Evolutionary conservation across 2,329 filamentous ascomycete species (phyloP).

Genomic region (Stagonosporopsis vannaccii): DNA sequence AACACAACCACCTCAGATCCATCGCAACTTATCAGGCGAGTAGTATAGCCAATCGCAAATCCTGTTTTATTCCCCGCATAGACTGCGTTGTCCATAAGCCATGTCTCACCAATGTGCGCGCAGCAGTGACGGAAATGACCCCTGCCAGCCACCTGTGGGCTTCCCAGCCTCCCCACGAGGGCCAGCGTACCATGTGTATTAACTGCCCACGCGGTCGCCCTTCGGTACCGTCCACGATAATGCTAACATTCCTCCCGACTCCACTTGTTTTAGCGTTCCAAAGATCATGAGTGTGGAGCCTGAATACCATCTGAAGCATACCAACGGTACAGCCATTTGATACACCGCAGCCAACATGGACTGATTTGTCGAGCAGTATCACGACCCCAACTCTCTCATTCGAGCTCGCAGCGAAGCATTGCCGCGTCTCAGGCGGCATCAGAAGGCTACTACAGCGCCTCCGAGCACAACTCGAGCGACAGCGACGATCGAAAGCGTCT

Average conservation of each 20-base stretch:
- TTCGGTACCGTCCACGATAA: conserved; percentile 22
- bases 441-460: conserved; percentile 60
- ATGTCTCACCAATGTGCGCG: conserved; percentile 35
- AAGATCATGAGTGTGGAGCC: conserved; percentile 48
- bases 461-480: conserved; percentile 49
- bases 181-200: conserved; percentile 28
- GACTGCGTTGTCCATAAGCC: conserved; percentile 6
- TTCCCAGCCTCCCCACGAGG: conserved; percentile 32
- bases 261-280: conserved; percentile 35
- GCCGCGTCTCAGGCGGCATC: conserved; percentile 58
- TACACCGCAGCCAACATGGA: conserved; percentile 12
- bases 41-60: conserved; percentile 14
- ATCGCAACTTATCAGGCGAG: conserved; percentile 2
- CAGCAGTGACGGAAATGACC: conserved; percentile 30
- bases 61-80: conserved; percentile 13
- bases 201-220: conserved; percentile 13
- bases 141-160: conserved; percentile 32
- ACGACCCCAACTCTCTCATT: conserved; percentile 50
- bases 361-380: conserved; percentile 44
- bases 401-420: conserved; percentile 55
- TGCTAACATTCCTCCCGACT: conserved; percentile 41
- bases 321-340: conserved; percentile 43
- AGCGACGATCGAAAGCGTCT: conserved; percentile 42
- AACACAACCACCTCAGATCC: conserved; percentile 9
- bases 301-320: conserved; percentile 51